phyloP scores from a whole-genome alignment of 2,329 filamentous ascomycete species.

The Colletotrichum sublineola region DNA sequence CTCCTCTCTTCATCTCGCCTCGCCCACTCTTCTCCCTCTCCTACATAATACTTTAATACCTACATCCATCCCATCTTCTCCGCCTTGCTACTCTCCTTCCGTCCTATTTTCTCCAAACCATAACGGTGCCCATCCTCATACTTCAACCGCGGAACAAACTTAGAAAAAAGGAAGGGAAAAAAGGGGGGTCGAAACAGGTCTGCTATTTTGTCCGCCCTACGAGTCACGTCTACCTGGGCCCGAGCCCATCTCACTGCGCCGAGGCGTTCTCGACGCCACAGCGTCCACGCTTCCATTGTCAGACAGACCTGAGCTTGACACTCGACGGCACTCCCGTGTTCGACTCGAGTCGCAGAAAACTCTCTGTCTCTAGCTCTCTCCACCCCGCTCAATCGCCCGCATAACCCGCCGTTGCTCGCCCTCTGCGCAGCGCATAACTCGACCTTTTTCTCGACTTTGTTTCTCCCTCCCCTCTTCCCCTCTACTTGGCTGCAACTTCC shows the following conservation, averaged over 20 bases:
- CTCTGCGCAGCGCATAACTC: conserved; percentile 11
- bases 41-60: conserved; percentile 42
- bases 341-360: conserved; percentile 35
- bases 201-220: conserved; percentile 45
- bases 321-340: conserved; percentile 34
- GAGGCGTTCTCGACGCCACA: conserved; percentile 45
- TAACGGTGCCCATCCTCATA: not conserved
- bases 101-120: conserved; percentile 24
- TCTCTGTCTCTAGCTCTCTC: not conserved
- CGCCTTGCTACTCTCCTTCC: conserved; percentile 28
- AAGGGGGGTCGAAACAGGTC: conserved; percentile 41
- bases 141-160: conserved; percentile 20
- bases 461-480: not conserved
- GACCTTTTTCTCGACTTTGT: not conserved
- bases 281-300: conserved; percentile 37
- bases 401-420: conserved; percentile 32
- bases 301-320: conserved; percentile 31
- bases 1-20: not conserved
- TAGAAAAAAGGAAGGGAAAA: conserved; percentile 22
- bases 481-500: conserved; percentile 17
- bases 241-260: conserved; percentile 40
- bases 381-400: conserved; percentile 25
- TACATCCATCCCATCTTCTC: conserved; percentile 38
- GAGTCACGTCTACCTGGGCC: conserved; percentile 41
- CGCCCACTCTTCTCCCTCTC: conserved; percentile 15